Evolutionary conservation across 2,329 filamentous ascomycete genomes (phyloP).

Genomic region (Ploettnerulaceae sp.): DNA sequence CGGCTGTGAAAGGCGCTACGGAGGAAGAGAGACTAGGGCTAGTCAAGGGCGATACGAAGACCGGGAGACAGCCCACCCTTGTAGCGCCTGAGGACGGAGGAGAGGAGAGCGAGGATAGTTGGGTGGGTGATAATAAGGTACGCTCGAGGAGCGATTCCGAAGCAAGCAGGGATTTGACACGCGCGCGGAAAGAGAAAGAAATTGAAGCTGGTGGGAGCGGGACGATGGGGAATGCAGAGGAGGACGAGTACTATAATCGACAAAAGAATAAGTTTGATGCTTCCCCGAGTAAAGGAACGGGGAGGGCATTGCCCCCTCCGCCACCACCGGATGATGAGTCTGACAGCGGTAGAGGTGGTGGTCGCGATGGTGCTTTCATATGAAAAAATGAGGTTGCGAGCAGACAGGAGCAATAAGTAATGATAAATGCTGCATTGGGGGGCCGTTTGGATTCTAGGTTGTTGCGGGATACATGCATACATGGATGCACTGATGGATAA

Average conservation of each 20-base stretch:
- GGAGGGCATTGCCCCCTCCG: slow-evolving; percentile 1
- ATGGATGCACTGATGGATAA: not conserved
- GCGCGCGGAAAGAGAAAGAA: slow-evolving; percentile 8
- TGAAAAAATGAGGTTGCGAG: not conserved
- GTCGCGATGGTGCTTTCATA: not conserved
- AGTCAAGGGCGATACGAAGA: slow-evolving; percentile 64
- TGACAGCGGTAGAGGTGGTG: not conserved
- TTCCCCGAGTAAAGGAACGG: not conserved
- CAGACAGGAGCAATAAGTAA: not conserved
- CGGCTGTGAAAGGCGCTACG: slow-evolving; percentile 51
- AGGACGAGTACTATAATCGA: not conserved
- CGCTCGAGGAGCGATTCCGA: slow-evolving; percentile 9
- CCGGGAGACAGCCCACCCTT: slow-evolving; percentile 13
- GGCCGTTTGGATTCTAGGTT: not conserved
- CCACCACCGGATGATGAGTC: not conserved
- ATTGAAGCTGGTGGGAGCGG: slow-evolving; percentile 2
- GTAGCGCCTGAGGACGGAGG: slow-evolving; percentile 24
- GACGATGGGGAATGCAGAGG: not conserved
- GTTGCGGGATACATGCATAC: not conserved
- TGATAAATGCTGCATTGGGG: too few relatives aligned
- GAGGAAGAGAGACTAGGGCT: slow-evolving; percentile 81
- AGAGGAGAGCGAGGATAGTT: slow-evolving; percentile 24
- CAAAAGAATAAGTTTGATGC: not conserved
- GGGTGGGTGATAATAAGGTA: slow-evolving; percentile 14
- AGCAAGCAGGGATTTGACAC: slow-evolving; percentile 17